phyloP scores from a whole-genome alignment of 805 yeast species.

The Ogataea zsoltii region DNA sequence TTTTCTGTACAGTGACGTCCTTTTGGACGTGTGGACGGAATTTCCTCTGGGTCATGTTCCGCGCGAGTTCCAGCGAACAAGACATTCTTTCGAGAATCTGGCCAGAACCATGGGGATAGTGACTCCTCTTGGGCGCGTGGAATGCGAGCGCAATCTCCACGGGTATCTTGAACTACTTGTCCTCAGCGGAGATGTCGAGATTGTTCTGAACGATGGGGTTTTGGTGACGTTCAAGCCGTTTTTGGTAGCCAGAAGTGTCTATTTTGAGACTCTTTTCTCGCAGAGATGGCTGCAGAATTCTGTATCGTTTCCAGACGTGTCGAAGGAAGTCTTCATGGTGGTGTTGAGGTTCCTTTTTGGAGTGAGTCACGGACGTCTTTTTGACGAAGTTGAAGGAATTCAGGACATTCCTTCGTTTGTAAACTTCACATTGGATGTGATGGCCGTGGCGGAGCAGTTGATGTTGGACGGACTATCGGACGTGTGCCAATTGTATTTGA shows the following conservation, averaged over 20 bases:
- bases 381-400: conserved; percentile 33
- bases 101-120: conserved; percentile 26
- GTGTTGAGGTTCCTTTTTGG: conserved; percentile 63
- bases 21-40: conserved; percentile 48
- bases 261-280: conserved; percentile 60
- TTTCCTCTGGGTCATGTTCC: conserved; percentile 34
- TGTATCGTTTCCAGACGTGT: conserved; percentile 42
- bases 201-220: conserved; percentile 51
- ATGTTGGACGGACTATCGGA: conserved; percentile 59
- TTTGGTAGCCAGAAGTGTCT: conserved; percentile 57
- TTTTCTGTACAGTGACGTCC: conserved; percentile 50
- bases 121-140: conserved; percentile 31
- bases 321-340: conserved; percentile 43
- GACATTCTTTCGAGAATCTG: conserved; percentile 31
- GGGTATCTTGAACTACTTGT: conserved; percentile 21
- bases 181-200: conserved; percentile 28
- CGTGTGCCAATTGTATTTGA: conserved; percentile 59
- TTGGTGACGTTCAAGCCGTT: conserved; percentile 50
- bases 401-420: conserved; percentile 43
- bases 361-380: conserved; percentile 39
- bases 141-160: conserved; percentile 22
- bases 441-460: conserved; percentile 64
- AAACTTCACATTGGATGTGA: conserved; percentile 54
- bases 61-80: conserved; percentile 31
- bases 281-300: conserved; percentile 47